Conservation (phyloP, 306 rosid genomes). For the Albizia julibrissin region DNA sequence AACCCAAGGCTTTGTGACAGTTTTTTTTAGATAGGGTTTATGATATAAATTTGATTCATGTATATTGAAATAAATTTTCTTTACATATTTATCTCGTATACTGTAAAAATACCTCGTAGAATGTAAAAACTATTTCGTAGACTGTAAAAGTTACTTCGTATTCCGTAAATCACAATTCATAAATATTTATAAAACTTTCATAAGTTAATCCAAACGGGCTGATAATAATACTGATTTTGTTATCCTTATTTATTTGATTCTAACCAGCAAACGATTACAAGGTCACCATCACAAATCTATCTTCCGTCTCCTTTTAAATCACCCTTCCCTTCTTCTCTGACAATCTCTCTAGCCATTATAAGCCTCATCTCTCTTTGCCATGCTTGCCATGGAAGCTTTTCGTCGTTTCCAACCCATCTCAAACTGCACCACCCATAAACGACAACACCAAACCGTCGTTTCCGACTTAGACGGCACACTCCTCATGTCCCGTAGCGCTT, state of each 20-base stretch:
- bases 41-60: too few relatives aligned
- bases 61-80: too few relatives aligned
- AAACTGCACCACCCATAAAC: not conserved
- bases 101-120: too few relatives aligned
- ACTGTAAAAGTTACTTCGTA: too few relatives aligned
- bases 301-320: not conserved
- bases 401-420: not conserved
- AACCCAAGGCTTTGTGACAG: too few relatives aligned
- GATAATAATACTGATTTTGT: not conserved
- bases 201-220: too few relatives aligned
- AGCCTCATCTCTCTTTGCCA: not conserved
- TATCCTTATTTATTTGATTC: not conserved
- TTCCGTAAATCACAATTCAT: too few relatives aligned
- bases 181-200: too few relatives aligned
- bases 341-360: not conserved
- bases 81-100: too few relatives aligned
- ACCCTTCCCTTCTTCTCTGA: not conserved
- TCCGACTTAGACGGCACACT: not conserved
- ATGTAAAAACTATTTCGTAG: too few relatives aligned
- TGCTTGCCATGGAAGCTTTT: not conserved
- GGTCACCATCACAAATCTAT: not conserved
- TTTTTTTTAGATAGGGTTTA: too few relatives aligned
- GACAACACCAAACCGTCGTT: not conserved
- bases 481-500: not conserved
- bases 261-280: not conserved